Conservation (phyloP, 164 flowering plant genomes). For the Vitis labrusca region DNA sequence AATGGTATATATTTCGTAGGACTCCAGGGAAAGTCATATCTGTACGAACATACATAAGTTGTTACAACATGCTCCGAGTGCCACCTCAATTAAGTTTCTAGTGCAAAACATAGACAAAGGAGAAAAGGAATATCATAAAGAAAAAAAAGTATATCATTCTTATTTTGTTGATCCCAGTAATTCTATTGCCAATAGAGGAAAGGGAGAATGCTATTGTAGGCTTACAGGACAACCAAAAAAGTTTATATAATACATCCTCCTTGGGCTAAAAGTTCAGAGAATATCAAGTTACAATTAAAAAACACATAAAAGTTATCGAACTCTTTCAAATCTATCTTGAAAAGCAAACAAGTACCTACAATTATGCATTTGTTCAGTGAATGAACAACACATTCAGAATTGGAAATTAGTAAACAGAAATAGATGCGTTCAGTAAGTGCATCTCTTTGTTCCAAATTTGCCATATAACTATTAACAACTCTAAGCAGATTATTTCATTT, state of each 20-base stretch:
- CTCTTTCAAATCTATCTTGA: no score
- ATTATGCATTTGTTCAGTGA: neutral
- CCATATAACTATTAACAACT: neutral
- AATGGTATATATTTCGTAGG: constrained; percentile 85
- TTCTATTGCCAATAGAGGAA: neutral
- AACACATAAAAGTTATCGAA: no score
- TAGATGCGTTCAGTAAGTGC: neutral
- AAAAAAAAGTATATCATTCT: neutral
- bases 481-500: no score
- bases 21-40: constrained; percentile 91
- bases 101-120: neutral
- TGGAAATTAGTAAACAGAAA: no score
- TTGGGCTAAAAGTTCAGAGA: no score
- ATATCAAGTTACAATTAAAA: no score
- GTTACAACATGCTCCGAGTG: neutral
- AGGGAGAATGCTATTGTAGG: neutral
- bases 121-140: neutral
- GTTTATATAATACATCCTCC: neutral
- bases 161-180: neutral
- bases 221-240: neutral
- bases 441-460: neutral
- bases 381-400: neutral
- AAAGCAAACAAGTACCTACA: no score
- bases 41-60: constrained; percentile 20
- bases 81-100: neutral